These are phyloP conservation scores for Colletotrichum limetticola DNA, from an alignment of 2,329 filamentous ascomycete genomes.

Conservation along the genomic window DNA sequence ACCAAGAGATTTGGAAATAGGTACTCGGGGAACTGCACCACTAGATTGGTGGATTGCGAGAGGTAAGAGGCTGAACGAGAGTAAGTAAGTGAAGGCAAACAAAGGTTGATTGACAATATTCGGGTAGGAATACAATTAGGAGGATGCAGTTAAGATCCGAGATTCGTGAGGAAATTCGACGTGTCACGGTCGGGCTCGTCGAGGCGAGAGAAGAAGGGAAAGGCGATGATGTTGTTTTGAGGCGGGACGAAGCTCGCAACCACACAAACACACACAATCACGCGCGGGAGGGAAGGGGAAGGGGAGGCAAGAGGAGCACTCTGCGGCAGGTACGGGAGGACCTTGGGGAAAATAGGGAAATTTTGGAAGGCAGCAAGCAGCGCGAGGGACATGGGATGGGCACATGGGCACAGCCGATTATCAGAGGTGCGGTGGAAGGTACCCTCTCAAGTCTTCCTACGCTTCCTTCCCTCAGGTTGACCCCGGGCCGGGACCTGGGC, in stretches of 20 bases:
- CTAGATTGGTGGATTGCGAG: not conserved
- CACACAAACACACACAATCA: conserved; percentile 24
- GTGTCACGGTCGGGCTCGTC: conserved; percentile 20
- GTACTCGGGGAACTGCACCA: conserved; percentile 7
- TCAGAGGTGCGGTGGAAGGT: conserved; percentile 2
- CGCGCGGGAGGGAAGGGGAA: conserved; percentile 18
- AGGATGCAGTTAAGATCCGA: conserved; percentile 22
- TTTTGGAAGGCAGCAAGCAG: conserved; percentile 17
- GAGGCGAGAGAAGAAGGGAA: conserved; percentile 16
- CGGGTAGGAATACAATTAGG: conserved; percentile 32
- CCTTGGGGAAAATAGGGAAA: conserved; percentile 28
- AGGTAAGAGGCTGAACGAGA: conserved; percentile 26
- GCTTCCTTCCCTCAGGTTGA: not conserved
- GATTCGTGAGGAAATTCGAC: conserved; percentile 10
- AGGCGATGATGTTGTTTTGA: conserved; percentile 8
- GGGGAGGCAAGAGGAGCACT: conserved; percentile 3
- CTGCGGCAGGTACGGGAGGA: conserved; percentile 24
- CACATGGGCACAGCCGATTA: conserved; percentile 34
- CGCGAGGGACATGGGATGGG: conserved; percentile 14
- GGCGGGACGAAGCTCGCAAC: conserved; percentile 22
- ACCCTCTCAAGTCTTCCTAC: not conserved
- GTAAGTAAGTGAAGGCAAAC: conserved; percentile 13
- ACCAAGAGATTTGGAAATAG: not conserved
- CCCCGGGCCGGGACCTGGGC: conserved; percentile 18
- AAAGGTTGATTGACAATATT: not conserved